Evolutionary conservation across 2,329 filamentous ascomycete species (phyloP).

Genomic region (Colletotrichum cordylinicola): DNA sequence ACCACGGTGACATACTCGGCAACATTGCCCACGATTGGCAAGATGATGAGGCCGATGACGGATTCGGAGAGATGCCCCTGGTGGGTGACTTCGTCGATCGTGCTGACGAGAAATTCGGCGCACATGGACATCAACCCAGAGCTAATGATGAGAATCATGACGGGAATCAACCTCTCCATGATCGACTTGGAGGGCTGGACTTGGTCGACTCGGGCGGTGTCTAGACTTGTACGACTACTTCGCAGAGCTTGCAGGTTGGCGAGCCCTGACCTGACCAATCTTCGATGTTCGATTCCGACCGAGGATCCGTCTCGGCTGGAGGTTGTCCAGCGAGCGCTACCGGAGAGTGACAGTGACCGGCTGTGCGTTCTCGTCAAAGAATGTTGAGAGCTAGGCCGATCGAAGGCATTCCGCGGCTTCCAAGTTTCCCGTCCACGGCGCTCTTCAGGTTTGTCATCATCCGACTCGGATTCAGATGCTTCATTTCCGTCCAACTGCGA

Average conservation of each 20-base stretch:
- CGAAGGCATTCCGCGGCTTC: neutral
- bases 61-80: constrained; percentile 56
- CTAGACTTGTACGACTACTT: constrained; percentile 3
- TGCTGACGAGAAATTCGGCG: constrained; percentile 66
- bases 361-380: constrained; percentile 24
- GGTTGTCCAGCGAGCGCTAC: constrained; percentile 24
- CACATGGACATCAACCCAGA: constrained; percentile 64
- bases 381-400: constrained; percentile 24
- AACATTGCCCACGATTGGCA: constrained; percentile 68
- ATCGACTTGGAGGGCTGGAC: neutral
- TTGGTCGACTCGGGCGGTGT: rapidly evolving
- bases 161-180: constrained; percentile 40
- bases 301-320: constrained; percentile 28
- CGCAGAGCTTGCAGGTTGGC: constrained; percentile 23
- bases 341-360: constrained; percentile 31
- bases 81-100: constrained; percentile 61
- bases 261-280: constrained; percentile 23
- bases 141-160: constrained; percentile 56
- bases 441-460: neutral
- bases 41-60: constrained; percentile 65
- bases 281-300: constrained; percentile 1
- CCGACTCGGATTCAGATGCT: neutral
- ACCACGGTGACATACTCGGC: constrained; percentile 69
- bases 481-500: no score
- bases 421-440: neutral